Base-by-base conservation (phyloP, 805 yeast species). In the Wickerhamomyces kurtzmanii region DNA sequence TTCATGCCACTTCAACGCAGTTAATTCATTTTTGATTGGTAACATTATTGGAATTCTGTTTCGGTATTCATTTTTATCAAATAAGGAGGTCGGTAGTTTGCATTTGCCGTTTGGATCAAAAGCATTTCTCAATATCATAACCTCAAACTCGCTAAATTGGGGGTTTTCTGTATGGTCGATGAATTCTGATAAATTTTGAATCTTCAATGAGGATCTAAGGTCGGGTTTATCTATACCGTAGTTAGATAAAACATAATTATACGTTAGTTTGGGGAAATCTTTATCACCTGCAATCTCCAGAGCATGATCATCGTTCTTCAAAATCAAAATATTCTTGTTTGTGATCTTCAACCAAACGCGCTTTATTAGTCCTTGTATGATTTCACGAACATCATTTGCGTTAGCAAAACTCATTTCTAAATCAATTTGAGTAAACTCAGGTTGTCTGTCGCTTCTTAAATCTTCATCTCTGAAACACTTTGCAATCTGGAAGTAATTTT, bases 191-290 rank as follows among this genome's bases (percentile, higher is more conserved):
- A 85, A 37, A 30, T 70, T 62, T 1, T 42, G 32, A 23, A 85
- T 68, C 19, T 61, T 47, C 18, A 84, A 38, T 1, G 57, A 46
- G 0, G 81, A 77, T 35, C 96, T 64, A 38, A 91, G 54, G 51
- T 91, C 97, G 0, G 98, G 98, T 50, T 91, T 91, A 49, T 91
- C 98, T 28, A 87, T 81, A 11, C 98, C 98, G 45, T 74, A 91
- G 12, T 55, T 60, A 2, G 69, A 47, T 51, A 91, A 62, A 0
- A 85, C 95, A 3, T 82, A 78, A 1, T 51, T 39, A 44, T 91
- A 91, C 1, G 71, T 57, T 32, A 89, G 42, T 31, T 62, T 63
- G 1, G 64, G 55, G 12, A 75, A 49, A 1, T 42, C 31, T 8
- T 38, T 37, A 4, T 27, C 36, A 12, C 47, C 38, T 2, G 27